These are phyloP conservation scores for Aureobasidium mangrovei DNA, from an alignment of 2,329 filamentous ascomycete genomes.

Conservation along the genomic window DNA sequence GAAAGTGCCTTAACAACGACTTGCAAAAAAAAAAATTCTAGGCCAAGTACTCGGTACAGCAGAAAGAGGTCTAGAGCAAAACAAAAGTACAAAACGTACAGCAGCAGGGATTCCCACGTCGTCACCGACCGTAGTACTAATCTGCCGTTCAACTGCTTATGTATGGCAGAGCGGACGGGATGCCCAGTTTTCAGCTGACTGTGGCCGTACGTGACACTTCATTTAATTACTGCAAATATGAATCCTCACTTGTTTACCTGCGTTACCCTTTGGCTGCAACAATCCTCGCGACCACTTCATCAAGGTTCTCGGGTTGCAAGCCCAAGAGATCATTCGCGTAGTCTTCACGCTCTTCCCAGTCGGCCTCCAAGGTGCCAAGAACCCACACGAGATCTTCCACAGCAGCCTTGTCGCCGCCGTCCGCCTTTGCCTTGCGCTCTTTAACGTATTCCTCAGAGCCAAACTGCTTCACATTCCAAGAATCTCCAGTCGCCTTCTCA, in stretches of 20 bases:
- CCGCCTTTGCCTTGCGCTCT: constrained; percentile 28
- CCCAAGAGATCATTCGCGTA: constrained; percentile 35
- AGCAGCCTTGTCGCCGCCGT: constrained; percentile 28
- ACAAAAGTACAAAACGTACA: no score
- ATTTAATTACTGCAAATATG: no score
- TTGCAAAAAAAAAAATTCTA: no score
- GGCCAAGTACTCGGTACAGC: no score
- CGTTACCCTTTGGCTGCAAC: constrained; percentile 21
- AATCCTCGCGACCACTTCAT: constrained; percentile 28
- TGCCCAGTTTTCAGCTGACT: no score
- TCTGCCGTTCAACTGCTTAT: no score
- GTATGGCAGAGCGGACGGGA: no score
- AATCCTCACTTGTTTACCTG: neutral
- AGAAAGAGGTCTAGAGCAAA: no score
- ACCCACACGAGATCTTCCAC: constrained; percentile 25
- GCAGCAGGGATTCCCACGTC: no score
- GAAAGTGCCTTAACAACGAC: no score
- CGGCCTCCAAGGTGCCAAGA: constrained; percentile 24
- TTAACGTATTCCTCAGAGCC: constrained; percentile 27
- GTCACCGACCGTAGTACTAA: no score
- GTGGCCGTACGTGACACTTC: no score
- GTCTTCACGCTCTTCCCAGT: constrained; percentile 28
- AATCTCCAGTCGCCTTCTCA: constrained; percentile 44
- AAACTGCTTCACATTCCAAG: constrained; percentile 41
- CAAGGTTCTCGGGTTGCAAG: constrained; percentile 32